phyloP scores from a whole-genome alignment of 805 yeast species.

The Zygosaccharomyces rouxii region DNA sequence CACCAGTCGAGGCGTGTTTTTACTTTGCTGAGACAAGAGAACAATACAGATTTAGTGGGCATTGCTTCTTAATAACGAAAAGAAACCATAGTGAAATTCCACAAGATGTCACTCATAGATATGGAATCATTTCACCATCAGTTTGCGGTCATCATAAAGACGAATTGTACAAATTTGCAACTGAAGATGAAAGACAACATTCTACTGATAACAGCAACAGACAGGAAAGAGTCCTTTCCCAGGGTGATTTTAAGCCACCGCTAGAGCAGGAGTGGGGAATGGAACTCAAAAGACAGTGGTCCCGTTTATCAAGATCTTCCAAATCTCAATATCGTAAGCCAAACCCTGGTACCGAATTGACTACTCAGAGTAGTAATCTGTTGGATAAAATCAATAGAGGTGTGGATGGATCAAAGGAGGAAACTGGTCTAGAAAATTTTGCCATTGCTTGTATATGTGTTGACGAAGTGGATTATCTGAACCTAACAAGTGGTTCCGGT shows the following conservation, averaged over 20 bases:
- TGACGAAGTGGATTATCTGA: conserved; percentile 65
- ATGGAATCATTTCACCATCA: conserved; percentile 33
- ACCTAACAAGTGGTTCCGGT: conserved; percentile 46
- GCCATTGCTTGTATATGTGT: conserved; percentile 65
- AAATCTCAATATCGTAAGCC: conserved; percentile 71
- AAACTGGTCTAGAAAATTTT: conserved; percentile 60
- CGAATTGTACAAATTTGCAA: conserved; percentile 16
- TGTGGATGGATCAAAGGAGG: conserved; percentile 72
- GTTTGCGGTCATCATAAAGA: conserved; percentile 21
- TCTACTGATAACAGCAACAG: background rate
- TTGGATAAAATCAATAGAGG: conserved; percentile 74
- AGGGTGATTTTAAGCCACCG: conserved; percentile 40
- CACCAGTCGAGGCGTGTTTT: conserved; percentile 70
- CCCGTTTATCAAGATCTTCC: conserved; percentile 49
- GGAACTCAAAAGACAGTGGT: conserved; percentile 66
- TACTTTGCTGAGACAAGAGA: conserved; percentile 58
- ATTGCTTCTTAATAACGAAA: conserved; percentile 45
- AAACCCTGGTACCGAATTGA: conserved; percentile 57
- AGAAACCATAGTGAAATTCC: conserved; percentile 12
- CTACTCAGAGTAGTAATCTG: conserved; percentile 48
- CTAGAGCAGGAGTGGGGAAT: conserved; percentile 58
- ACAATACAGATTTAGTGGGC: conserved; percentile 72
- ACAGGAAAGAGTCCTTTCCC: conserved; percentile 4
- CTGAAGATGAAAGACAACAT: conserved; percentile 13
- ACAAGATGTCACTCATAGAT: conserved; percentile 20